phyloP scores from a whole-genome alignment of 1,139 yeast genomes.

The Nadsonia starkeyi-henricii region DNA sequence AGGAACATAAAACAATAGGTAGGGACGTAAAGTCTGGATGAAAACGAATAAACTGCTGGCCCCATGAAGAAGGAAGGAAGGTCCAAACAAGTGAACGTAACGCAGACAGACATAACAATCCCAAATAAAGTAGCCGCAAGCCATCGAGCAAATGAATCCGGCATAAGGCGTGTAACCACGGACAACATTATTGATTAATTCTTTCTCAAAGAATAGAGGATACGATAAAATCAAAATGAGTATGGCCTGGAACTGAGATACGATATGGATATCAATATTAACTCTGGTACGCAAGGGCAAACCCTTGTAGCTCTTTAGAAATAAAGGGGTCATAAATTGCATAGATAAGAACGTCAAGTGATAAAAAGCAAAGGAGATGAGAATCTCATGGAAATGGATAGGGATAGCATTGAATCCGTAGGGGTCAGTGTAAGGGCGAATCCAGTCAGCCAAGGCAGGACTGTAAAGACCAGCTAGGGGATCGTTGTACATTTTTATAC shows the following conservation, averaged over 20 bases:
- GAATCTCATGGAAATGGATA: conserved; percentile 38
- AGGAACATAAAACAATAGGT: conserved; percentile 73
- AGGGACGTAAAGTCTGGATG: conserved; percentile 49
- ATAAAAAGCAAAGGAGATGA: conserved; percentile 33
- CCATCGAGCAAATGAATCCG: conserved; percentile 55
- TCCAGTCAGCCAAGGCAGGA: conserved; percentile 1
- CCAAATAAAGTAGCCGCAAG: conserved; percentile 88
- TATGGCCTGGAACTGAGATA: conserved; percentile 71
- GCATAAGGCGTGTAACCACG: conserved; percentile 62
- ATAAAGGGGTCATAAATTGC: conserved; percentile 30
- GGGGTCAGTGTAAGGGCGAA: conserved; percentile 6
- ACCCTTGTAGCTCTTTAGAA: conserved; percentile 37
- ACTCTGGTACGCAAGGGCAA: conserved; percentile 34
- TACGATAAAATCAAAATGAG: conserved; percentile 39
- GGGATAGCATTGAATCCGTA: conserved; percentile 22
- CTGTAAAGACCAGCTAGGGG: conserved; percentile 4
- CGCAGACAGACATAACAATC: conserved; percentile 54
- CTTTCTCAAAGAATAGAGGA: conserved; percentile 49
- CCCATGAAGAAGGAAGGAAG: conserved; percentile 79
- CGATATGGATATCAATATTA: conserved; percentile 81
- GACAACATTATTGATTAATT: conserved; percentile 35
- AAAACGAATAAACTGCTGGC: conserved; percentile 69
- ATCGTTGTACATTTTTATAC: conserved; percentile 2
- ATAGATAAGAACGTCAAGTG: conserved; percentile 32
- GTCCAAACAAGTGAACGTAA: conserved; percentile 55